These are phyloP conservation scores for Plantago ovata DNA, from an alignment of 257 asterid species.

Conservation along the genomic window DNA sequence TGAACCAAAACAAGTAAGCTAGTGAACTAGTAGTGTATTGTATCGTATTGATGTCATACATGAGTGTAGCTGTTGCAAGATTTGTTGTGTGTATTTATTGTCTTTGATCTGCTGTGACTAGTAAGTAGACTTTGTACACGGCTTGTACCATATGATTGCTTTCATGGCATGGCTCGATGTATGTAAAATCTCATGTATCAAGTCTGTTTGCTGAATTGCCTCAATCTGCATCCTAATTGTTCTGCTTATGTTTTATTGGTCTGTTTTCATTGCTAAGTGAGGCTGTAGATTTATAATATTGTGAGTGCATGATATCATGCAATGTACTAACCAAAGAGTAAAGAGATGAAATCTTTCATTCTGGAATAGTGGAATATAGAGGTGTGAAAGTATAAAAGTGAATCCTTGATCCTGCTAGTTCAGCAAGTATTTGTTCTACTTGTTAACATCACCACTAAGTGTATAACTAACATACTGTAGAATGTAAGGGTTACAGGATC, in stretches of 20 bases:
- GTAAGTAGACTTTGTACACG: conserved; percentile 11
- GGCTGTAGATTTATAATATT: neutral
- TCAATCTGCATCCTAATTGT: neutral
- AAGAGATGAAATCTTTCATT: neutral
- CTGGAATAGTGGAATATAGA: neutral
- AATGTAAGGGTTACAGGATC: neutral
- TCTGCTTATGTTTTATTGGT: neutral
- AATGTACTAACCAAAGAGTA: neutral
- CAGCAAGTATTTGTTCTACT: neutral
- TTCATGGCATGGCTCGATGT: conserved; percentile 23
- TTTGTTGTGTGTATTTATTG: conserved; percentile 21
- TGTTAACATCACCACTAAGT: neutral
- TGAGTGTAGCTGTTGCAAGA: conserved; percentile 20
- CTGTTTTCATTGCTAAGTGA: neutral
- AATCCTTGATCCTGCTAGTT: neutral
- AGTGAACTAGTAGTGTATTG: conserved; percentile 27
- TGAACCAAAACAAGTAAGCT: conserved; percentile 23
- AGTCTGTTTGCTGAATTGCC: conserved; percentile 2
- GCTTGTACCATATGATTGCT: conserved; percentile 21
- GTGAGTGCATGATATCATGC: neutral
- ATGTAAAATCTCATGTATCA: conserved; percentile 16
- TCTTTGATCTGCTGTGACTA: conserved; percentile 18
- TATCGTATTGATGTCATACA: conserved; percentile 34
- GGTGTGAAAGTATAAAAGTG: neutral
- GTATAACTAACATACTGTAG: neutral